Evolutionary conservation across 352 stramenopile genomes (phyloP).

Genomic region (Pythium folliculosum): DNA sequence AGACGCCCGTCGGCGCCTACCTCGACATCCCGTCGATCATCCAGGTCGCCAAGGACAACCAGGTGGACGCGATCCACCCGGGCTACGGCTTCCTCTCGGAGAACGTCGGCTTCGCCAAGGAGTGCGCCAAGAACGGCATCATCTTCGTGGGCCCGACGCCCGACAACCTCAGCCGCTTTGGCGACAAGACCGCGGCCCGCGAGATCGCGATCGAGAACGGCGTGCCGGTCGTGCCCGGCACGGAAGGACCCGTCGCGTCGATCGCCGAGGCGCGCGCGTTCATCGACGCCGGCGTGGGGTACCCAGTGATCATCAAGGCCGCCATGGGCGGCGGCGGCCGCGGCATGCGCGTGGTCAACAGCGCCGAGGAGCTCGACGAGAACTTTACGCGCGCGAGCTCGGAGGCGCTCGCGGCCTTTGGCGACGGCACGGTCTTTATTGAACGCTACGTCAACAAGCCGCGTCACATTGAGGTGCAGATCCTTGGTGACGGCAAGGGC

Average conservation of each 20-base stretch:
- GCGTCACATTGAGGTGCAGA: conserved; percentile 97
- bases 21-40: conserved; percentile 95
- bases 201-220: conserved; percentile 90
- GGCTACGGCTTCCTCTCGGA: conserved; percentile 98
- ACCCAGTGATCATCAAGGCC: conserved; percentile 99
- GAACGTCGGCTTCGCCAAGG: conserved; percentile 93
- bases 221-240: conserved; percentile 89
- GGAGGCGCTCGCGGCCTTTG: conserved; percentile 91
- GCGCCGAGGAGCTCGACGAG: conserved; percentile 81
- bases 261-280: conserved; percentile 88
- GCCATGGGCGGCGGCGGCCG: conserved; percentile 95
- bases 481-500: conserved; percentile 94
- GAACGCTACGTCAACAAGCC: conserved; percentile 96
- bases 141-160: conserved; percentile 95
- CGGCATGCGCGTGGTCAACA: conserved; percentile 94
- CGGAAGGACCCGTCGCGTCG: conserved; percentile 88
- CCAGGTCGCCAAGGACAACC: conserved; percentile 90
- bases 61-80: conserved; percentile 95
- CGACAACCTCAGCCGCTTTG: conserved; percentile 89
- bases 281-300: conserved; percentile 90
- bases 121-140: conserved; percentile 91
- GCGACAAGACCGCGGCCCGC: conserved; percentile 89
- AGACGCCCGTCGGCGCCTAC: conserved; percentile 94
- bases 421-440: conserved; percentile 95
- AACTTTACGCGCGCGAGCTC: conserved; percentile 88